Evolutionary conservation across 768 basidiomycete species (phyloP).

Genomic region (Kwoniella sp.): DNA sequence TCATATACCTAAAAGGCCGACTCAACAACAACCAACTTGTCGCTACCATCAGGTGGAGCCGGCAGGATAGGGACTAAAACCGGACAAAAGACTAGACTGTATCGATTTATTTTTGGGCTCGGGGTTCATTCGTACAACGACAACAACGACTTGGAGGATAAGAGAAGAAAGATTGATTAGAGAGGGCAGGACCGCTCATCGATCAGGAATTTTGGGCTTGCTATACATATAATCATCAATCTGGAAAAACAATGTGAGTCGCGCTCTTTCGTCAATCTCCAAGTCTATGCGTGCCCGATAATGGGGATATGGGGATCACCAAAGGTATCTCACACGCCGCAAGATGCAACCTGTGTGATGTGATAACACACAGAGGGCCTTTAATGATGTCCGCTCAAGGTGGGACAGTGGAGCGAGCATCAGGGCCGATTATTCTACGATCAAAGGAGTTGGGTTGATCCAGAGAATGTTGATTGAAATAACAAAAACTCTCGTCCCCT

Average conservation of each 20-base stretch:
- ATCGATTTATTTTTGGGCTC: neutral
- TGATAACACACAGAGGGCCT: neutral
- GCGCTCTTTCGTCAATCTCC: no score
- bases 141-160: neutral
- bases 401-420: neutral
- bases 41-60: neutral
- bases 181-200: conserved; percentile 3
- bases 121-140: neutral
- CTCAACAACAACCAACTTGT: neutral
- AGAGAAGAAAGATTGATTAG: neutral
- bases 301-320: no score
- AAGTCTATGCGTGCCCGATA: no score
- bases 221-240: neutral
- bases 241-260: neutral
- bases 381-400: neutral
- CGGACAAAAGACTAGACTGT: neutral
- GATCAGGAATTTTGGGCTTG: neutral
- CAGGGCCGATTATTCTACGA: neutral
- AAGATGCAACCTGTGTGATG: neutral
- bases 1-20: neutral
- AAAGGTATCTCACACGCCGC: no score
- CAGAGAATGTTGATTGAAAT: neutral
- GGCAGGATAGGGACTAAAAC: neutral
- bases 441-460: neutral
- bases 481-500: neutral